Evolutionary conservation across 805 yeast genomes (phyloP), one percentile per base, ranked within the genome.

Genomic region (Candida suzukii): DNA sequence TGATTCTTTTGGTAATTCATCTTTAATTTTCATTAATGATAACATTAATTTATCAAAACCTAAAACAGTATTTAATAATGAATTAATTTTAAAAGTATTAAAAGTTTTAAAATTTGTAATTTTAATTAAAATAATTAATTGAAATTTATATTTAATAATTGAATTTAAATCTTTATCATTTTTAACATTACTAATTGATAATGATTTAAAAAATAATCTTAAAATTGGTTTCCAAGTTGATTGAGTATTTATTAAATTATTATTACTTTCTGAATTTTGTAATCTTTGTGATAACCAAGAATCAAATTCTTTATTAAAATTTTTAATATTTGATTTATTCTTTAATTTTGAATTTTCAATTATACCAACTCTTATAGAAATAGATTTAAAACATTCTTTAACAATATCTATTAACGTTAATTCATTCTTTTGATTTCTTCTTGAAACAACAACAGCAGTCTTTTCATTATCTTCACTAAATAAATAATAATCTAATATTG

Each of bases 121-220:
- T 26, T 50, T 50, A 3, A 49, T 32, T 7, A 56, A 28, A 7
- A 57, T 40, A 12, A 57, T 27, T 22, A 50, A 44, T 35, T 51
- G 45, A 40, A 57, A 60, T 16, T 50, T 56, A 25, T 49, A 50
- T 35, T 51, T 53, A 16, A 59, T 41, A 13, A 44, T 40, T 4
- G 5, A 7, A n/a, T 31, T 31, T 17, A 12, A 18, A n/a, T 31
- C 22, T n/a, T 29, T 29, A n/a, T 11, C 20, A n/a, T 29, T 29
- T 14, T n/a, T 29, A 16, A 18, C n/a, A 16, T 16, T 24, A 24
- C 26, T 18, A 14, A 29, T 16, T n/a, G 19, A n/a, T 11, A n/a
- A 11, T 7, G 50, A 42, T 30, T 43, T 37, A 31, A 56, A 20
- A 38, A 41, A 55, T 13, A 41, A 38, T 24, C 41, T 42, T 19